These are phyloP conservation scores for Gryganskiella cystojenkinii DNA, from an alignment of 192 early-diverging fungal genomes.

Conservation along the genomic window DNA sequence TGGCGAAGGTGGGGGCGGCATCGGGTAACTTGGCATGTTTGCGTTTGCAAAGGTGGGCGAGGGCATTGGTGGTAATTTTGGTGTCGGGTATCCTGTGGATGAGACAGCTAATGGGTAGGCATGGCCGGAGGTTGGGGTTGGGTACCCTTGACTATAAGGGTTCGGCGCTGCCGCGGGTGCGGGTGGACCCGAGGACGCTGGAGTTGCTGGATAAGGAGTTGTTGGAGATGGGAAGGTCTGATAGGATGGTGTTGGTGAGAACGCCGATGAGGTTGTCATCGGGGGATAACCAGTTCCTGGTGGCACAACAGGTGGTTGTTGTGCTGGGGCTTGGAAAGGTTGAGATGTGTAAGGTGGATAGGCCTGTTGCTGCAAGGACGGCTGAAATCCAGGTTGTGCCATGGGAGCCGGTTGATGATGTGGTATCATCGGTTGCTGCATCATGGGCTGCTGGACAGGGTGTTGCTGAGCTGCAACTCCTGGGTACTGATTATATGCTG, in stretches of 20 bases:
- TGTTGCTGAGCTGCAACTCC: too few relatives aligned
- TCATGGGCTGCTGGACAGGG: not conserved
- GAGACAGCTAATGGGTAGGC: slow-evolving; percentile 25
- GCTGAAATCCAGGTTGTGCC: not conserved
- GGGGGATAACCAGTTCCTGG: not conserved
- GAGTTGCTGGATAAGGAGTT: slow-evolving; percentile 8
- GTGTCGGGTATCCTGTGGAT: slow-evolving; percentile 28
- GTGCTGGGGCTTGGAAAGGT: not conserved
- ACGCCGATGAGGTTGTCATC: not conserved
- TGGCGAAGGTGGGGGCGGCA: slow-evolving; percentile 24
- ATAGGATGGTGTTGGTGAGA: slow-evolving; percentile 2
- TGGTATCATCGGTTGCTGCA: not conserved
- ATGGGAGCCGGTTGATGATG: not conserved
- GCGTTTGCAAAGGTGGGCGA: slow-evolving; percentile 8
- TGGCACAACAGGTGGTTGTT: not conserved
- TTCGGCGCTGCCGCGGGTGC: slow-evolving; percentile 9
- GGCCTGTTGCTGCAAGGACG: not conserved
- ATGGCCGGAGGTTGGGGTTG: slow-evolving; percentile 21
- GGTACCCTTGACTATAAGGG: slow-evolving; percentile 47
- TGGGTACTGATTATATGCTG: too few relatives aligned
- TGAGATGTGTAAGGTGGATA: not conserved
- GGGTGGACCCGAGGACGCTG: not conserved
- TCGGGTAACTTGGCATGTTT: slow-evolving; percentile 9
- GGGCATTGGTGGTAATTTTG: slow-evolving; percentile 25
- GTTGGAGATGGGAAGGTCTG: slow-evolving; percentile 13